Evolutionary conservation across 495 filamentous ascomycete species (phyloP).

Genomic region (Aspergillus funiculosus): DNA sequence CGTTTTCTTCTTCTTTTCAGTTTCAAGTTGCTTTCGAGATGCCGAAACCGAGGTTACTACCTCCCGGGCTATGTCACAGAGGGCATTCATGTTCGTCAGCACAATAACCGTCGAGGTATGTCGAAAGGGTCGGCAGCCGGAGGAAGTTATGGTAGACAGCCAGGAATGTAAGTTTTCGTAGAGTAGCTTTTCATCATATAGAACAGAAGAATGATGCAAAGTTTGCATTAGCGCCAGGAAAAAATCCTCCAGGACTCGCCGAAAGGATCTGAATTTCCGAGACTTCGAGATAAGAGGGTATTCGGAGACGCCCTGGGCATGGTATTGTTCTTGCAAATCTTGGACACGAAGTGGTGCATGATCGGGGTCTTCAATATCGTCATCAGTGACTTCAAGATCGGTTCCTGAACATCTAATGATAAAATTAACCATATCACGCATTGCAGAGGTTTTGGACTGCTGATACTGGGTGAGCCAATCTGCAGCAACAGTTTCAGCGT

Average conservation of each 20-base stretch:
- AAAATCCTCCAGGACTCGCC: slow-evolving; percentile 68
- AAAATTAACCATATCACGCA: slow-evolving; percentile 84
- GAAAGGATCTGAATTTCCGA: slow-evolving; percentile 67
- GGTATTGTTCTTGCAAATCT: slow-evolving; percentile 77
- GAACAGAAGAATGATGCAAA: slow-evolving; percentile 63
- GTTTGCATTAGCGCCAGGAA: slow-evolving; percentile 65
- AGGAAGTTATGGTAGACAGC: slow-evolving; percentile 81
- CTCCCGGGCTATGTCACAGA: slow-evolving; percentile 59
- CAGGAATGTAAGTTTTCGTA: slow-evolving; percentile 82
- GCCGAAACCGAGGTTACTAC: slow-evolving; percentile 64
- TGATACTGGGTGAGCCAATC: slow-evolving; percentile 75
- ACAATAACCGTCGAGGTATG: slow-evolving; percentile 85
- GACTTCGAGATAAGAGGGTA: slow-evolving; percentile 87
- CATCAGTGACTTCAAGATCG: slow-evolving; percentile 60
- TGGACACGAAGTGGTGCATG: slow-evolving; percentile 60
- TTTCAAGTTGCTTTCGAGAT: slow-evolving; percentile 71
- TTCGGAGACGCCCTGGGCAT: slow-evolving; percentile 72
- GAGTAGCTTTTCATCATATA: slow-evolving; percentile 68
- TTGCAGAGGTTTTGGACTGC: slow-evolving; percentile 56
- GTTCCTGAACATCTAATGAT: slow-evolving; percentile 79
- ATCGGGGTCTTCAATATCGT: slow-evolving; percentile 84
- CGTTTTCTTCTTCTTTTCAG: slow-evolving; percentile 69
- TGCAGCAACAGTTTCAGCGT: slow-evolving; percentile 67
- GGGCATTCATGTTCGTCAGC: slow-evolving; percentile 63
- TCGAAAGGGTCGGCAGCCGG: slow-evolving; percentile 75